A percentile compares a stretch with the other conserved stretches of the same genome.
These are phyloP conservation scores for Podospora didyma DNA, from an alignment of 495 filamentous ascomycete species.

Conservation along the genomic window DNA sequence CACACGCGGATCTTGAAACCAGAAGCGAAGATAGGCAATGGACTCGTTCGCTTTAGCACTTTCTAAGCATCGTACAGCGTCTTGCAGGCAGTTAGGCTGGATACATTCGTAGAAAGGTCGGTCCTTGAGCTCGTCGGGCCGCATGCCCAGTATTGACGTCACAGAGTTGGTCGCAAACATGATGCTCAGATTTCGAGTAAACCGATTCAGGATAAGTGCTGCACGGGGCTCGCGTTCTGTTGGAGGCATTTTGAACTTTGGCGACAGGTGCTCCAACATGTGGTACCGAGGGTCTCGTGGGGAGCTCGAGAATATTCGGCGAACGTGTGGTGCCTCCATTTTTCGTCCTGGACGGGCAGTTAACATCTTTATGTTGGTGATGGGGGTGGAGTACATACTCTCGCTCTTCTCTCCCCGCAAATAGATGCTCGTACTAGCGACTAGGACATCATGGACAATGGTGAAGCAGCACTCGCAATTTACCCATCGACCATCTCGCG, in stretches of 20 bases:
- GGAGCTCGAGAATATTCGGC: constrained; percentile 74
- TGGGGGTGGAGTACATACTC: constrained; percentile 45
- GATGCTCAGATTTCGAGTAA: constrained; percentile 75
- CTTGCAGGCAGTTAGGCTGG: constrained; percentile 66
- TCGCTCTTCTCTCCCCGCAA: constrained; percentile 63
- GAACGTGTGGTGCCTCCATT: constrained; percentile 72
- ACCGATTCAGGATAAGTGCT: constrained; percentile 82
- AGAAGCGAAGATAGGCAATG: constrained; percentile 90
- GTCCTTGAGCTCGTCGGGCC: constrained; percentile 59
- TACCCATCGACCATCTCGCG: constrained; percentile 67
- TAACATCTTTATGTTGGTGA: background rate
- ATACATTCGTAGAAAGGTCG: constrained; percentile 82
- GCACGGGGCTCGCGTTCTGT: constrained; percentile 74
- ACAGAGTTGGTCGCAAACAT: constrained; percentile 84
- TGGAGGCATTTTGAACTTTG: constrained; percentile 69
- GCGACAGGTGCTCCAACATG: constrained; percentile 81
- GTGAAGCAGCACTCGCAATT: constrained; percentile 89
- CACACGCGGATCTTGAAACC: constrained; percentile 68
- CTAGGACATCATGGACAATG: constrained; percentile 80
- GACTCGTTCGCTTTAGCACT: constrained; percentile 90
- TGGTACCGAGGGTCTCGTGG: constrained; percentile 84
- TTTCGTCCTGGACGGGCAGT: constrained; percentile 58
- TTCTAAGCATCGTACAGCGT: constrained; percentile 74
- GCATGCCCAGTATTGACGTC: constrained; percentile 65
- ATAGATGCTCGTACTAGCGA: constrained; percentile 82